phyloP scores from a whole-genome alignment of 129 eudicot genomes.

The Erigeron canadensis region DNA sequence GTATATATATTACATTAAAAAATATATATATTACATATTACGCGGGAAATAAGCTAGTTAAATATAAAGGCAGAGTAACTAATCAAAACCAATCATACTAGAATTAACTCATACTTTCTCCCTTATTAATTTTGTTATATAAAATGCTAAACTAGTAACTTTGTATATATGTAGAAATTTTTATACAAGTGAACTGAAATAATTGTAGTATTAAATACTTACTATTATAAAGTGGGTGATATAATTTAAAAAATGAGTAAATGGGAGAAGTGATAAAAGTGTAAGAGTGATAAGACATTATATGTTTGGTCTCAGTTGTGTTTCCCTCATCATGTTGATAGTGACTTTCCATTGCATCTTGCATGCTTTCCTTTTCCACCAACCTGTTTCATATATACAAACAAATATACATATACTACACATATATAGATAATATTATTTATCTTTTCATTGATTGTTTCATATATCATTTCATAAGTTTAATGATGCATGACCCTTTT shows the following conservation, averaged over 20 bases:
- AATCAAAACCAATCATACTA: too few relatives aligned
- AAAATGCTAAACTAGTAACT: too few relatives aligned
- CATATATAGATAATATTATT: background rate
- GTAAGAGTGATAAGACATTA: slow-evolving; percentile 28
- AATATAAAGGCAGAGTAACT: too few relatives aligned
- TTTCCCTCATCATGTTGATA: slow-evolving; percentile 29
- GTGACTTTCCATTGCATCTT: slow-evolving; percentile 15
- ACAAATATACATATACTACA: background rate
- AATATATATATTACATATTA: too few relatives aligned
- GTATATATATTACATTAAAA: too few relatives aligned
- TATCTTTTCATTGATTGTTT: background rate
- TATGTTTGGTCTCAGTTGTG: slow-evolving; percentile 32
- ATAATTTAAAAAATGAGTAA: slow-evolving; percentile 4
- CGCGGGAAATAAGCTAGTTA: too few relatives aligned
- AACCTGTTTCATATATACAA: slow-evolving; percentile 11
- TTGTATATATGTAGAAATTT: too few relatives aligned
- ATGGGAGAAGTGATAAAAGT: slow-evolving; percentile 13
- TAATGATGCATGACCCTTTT: too few relatives aligned
- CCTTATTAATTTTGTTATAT: too few relatives aligned
- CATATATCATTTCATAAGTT: background rate
- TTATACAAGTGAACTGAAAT: background rate
- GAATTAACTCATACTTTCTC: too few relatives aligned
- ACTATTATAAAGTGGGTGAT: background rate
- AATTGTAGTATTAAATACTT: background rate
- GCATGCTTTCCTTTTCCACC: slow-evolving; percentile 19